Conservation (phyloP, 2,329 filamentous ascomycete genomes). For the Epichloe gansuensis region DNA sequence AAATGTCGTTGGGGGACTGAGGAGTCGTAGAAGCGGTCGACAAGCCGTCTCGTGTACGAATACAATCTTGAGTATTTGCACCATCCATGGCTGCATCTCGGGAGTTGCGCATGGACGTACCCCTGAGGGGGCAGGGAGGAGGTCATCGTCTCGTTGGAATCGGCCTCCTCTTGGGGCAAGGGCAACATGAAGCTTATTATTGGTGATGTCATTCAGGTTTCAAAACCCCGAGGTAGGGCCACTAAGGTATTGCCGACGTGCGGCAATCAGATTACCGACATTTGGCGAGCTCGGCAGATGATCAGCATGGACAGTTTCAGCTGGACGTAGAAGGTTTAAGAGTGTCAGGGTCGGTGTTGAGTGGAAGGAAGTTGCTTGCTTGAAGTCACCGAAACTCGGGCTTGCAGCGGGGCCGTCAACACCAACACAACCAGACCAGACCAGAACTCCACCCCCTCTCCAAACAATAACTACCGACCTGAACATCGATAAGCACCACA, state of each 20-base stretch:
- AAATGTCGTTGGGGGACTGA: constrained; percentile 30
- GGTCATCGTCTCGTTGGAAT: constrained; percentile 6
- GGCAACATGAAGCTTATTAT: constrained; percentile 5
- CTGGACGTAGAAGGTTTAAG: neutral
- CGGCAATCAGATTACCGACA: constrained; percentile 1
- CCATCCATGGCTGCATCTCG: constrained; percentile 2
- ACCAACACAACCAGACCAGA: too few species aligned
- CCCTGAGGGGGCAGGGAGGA: neutral
- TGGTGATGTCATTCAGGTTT: constrained; percentile 7
- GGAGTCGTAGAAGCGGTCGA: constrained; percentile 9
- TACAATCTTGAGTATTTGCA: neutral
- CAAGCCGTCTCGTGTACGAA: constrained; percentile 7
- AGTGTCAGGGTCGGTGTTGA: neutral
- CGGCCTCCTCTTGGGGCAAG: constrained; percentile 5
- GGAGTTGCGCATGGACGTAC: neutral
- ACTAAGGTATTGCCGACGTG: constrained; percentile 3
- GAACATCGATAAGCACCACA: constrained; percentile 4
- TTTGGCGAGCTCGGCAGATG: neutral
- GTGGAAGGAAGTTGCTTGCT: constrained; percentile 5
- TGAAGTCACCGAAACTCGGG: neutral
- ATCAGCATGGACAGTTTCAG: neutral
- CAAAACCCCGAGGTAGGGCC: neutral
- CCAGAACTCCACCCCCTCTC: too few species aligned
- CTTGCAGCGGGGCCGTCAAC: neutral
- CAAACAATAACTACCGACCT: too few species aligned